Conservation (phyloP, 2,329 filamentous ascomycete species). For the Aureobasidium zeae region DNA sequence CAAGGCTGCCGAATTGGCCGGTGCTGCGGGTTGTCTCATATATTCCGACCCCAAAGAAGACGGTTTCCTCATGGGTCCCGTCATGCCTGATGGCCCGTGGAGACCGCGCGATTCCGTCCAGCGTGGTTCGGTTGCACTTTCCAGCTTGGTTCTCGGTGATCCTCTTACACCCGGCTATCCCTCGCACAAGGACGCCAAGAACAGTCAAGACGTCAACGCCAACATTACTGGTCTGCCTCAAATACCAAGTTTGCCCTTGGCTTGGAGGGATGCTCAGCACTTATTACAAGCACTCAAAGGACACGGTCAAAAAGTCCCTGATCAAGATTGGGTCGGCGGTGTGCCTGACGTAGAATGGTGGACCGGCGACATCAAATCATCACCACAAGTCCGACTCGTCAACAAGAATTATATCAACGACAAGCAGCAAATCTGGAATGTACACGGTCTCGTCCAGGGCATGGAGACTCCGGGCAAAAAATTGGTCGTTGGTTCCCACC, state of each 20-base stretch:
- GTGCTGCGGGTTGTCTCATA: constrained; percentile 78
- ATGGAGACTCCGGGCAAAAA: constrained; percentile 74
- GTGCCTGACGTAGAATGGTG: constrained; percentile 77
- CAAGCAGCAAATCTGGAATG: constrained; percentile 82
- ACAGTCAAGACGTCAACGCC: constrained; percentile 51
- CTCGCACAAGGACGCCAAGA: constrained; percentile 53
- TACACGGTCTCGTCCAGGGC: constrained; percentile 76
- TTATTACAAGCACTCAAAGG: constrained; percentile 69
- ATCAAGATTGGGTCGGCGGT: constrained; percentile 67
- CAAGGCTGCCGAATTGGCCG: constrained; percentile 78
- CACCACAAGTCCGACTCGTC: constrained; percentile 69
- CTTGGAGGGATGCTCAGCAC: constrained; percentile 79
- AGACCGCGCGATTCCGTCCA: constrained; percentile 78
- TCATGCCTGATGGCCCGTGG: constrained; percentile 67
- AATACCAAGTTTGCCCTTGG: constrained; percentile 82
- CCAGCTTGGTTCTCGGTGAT: constrained; percentile 78
- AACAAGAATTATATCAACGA: constrained; percentile 81
- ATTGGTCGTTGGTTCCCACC: constrained; percentile 85
- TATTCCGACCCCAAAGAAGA: constrained; percentile 87
- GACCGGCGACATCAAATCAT: constrained; percentile 66
- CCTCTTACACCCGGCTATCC: constrained; percentile 85
- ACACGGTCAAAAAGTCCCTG: constrained; percentile 57
- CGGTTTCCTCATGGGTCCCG: constrained; percentile 63
- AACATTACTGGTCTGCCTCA: constrained; percentile 58
- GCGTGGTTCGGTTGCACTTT: constrained; percentile 69